Evolutionary conservation across 1,284 basidiomycete species (phyloP).

Genomic region (Ceratobasidium sp.): DNA sequence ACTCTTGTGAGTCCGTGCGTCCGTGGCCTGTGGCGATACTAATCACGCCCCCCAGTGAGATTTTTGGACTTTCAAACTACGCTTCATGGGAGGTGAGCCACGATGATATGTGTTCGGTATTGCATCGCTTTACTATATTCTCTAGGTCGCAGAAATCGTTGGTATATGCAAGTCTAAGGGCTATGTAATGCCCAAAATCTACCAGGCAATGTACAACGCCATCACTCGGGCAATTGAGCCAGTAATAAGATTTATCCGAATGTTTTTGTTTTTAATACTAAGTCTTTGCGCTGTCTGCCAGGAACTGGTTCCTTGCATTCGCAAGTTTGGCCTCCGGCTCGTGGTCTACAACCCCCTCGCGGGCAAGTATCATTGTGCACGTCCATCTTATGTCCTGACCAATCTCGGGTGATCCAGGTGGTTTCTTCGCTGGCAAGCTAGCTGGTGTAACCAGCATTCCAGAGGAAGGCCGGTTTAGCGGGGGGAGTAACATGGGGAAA

Average conservation of each 20-base stretch:
- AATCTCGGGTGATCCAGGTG: constrained; percentile 55
- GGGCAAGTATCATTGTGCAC: constrained; percentile 52
- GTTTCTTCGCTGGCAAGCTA: constrained; percentile 64
- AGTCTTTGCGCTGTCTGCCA: background rate
- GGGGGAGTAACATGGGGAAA: constrained; percentile 54
- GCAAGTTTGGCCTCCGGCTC: constrained; percentile 68
- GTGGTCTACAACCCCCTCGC: constrained; percentile 69
- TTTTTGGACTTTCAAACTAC: constrained; percentile 66
- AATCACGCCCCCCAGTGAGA: constrained; percentile 57
- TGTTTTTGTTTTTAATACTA: background rate
- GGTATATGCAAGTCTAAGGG: constrained; percentile 66
- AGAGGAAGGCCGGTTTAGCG: constrained; percentile 58
- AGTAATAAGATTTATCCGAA: too few relatives aligned
- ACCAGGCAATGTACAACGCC: constrained; percentile 69
- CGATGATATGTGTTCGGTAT: background rate
- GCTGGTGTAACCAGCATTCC: constrained; percentile 55
- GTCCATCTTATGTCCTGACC: background rate
- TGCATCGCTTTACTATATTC: background rate
- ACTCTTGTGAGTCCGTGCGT: constrained; percentile 58
- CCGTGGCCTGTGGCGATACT: background rate
- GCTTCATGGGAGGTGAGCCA: constrained; percentile 60
- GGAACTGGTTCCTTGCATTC: constrained; percentile 70
- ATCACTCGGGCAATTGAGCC: constrained; percentile 67
- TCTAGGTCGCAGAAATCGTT: constrained; percentile 69
- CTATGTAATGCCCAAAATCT: constrained; percentile 67